Base-by-base conservation (phyloP, 768 basidiomycete species). In the Xanthoconium stramineum region DNA sequence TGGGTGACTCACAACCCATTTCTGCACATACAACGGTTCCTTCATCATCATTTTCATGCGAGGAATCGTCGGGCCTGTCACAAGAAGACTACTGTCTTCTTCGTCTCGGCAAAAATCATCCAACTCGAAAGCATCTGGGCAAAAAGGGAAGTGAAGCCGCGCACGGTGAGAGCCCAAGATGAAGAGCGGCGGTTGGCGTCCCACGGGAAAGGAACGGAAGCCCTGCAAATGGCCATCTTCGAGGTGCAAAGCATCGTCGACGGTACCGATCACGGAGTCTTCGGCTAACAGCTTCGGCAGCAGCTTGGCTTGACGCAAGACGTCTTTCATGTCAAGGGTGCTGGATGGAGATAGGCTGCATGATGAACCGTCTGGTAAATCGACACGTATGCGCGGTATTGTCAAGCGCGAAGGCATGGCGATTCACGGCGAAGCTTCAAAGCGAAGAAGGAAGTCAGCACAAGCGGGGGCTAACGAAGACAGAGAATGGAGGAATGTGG, bases 21-120 rank as follows among this genome's bases (percentile, higher is more conserved):
- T 64, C 42, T 64, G 61, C 28, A 75, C 65, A 42, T 68, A 73
- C 24, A 75, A 51, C 6, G 58, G 66, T 55, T 76, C 75, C 58
- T 60, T 65, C 33, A 76, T 60, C 66, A 74, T 63, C 58, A 67
- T 28, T 32, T 65, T 70, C 65, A 76, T 64, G 40, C 75, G 73
- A 20, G 74, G 72, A n/a, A 57, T 44, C 5, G 73, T 76, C 15
- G 73, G 74, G 20, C 64, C 60, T 12, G 73, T 69, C 47, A 67
- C 53, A 43, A 70, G 53, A 15, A 53, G 52, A 40, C 37, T 38
- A 42, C 29, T 9, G 13, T 50, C 43, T 36, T 59, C 61, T 57
- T 69, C 65, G 38, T 62, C 67, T 29, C 45, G n/a, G 28, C 28
- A 56, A 24, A 67, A 38, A 55, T 61, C 56, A 40, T 60, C 61